These are phyloP conservation scores for Globisporangium canariense DNA, from an alignment of 352 stramenopile species.

Conservation along the genomic window DNA sequence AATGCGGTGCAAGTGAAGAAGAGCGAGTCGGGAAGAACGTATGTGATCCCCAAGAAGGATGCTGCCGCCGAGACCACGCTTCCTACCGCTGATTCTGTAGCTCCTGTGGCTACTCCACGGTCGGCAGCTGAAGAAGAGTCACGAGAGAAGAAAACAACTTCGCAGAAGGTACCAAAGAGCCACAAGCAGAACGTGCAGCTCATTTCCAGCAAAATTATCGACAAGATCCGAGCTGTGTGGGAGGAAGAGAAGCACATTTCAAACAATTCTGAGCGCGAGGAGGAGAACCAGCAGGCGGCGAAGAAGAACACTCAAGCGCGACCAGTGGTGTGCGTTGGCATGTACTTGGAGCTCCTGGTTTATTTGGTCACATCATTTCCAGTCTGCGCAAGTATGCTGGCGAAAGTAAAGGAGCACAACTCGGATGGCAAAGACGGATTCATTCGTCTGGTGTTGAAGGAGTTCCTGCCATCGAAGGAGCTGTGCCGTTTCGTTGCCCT, in stretches of 20 bases:
- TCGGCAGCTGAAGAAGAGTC: constrained; percentile 12
- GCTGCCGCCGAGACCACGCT: constrained; percentile 3
- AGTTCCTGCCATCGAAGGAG: constrained; percentile 72
- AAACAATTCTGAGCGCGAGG: constrained; percentile 14
- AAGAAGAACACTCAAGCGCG: constrained; percentile 14
- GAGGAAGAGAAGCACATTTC: constrained; percentile 33
- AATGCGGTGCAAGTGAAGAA: constrained; percentile 74
- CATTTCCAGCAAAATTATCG: constrained; percentile 62
- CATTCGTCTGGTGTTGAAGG: constrained; percentile 52
- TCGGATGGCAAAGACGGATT: constrained; percentile 32
- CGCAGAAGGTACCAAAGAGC: constrained; percentile 57
- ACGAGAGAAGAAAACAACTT: constrained; percentile 23
- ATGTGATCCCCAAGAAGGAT: constrained; percentile 50
- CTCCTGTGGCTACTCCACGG: constrained; percentile 14
- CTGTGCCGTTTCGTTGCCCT: constrained; percentile 63
- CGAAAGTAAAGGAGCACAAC: constrained; percentile 40
- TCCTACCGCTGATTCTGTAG: constrained; percentile 3
- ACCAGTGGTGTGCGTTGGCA: constrained; percentile 45
- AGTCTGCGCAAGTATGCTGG: constrained; percentile 60
- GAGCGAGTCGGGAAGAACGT: constrained; percentile 74
- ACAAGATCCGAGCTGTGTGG: constrained; percentile 59
- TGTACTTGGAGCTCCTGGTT: constrained; percentile 68
- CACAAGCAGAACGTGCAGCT: constrained; percentile 62
- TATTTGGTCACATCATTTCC: constrained; percentile 74
- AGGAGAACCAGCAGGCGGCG: constrained; percentile 9